Percentiles rank a stretch among this genome's conserved stretches.
Evolutionary conservation across 805 yeast species (phyloP).

Genomic region (Wickerhamomyces queroliae): DNA sequence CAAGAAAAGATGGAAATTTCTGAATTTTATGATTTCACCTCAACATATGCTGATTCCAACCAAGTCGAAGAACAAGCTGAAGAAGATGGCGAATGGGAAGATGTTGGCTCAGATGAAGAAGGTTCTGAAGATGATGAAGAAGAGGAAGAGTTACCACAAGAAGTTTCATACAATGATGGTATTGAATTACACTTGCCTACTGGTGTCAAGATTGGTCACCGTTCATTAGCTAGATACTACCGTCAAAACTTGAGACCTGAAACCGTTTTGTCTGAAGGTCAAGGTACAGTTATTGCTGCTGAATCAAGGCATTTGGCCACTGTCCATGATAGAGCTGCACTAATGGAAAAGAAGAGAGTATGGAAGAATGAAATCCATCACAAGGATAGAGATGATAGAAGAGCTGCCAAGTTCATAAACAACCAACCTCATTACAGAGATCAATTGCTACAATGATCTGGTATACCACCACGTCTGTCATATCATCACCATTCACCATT

Average conservation of each 20-base stretch:
- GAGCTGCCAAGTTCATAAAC: slow-evolving; percentile 75
- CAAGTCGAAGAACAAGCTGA: slow-evolving; percentile 27
- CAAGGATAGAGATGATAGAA: slow-evolving; percentile 40
- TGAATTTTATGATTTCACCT: slow-evolving; percentile 84
- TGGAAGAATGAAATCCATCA: slow-evolving; percentile 62
- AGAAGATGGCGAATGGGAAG: slow-evolving; percentile 28
- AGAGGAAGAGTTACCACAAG: slow-evolving; percentile 32
- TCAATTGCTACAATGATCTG: slow-evolving; percentile 47
- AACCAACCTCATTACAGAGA: slow-evolving; percentile 88
- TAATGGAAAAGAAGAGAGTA: slow-evolving; percentile 48
- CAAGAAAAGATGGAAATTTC: slow-evolving; percentile 83
- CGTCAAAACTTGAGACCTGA: slow-evolving; percentile 68
- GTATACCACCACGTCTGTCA: background rate
- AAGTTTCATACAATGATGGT: slow-evolving; percentile 51
- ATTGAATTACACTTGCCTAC: slow-evolving; percentile 74
- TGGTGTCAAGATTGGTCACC: slow-evolving; percentile 82
- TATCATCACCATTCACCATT: background rate
- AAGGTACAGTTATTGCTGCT: slow-evolving; percentile 81
- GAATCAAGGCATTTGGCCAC: slow-evolving; percentile 53
- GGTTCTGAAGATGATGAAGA: slow-evolving; percentile 32
- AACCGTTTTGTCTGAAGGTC: slow-evolving; percentile 59
- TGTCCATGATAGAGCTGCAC: slow-evolving; percentile 37
- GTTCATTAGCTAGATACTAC: slow-evolving; percentile 74
- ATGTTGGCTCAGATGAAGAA: slow-evolving; percentile 32
- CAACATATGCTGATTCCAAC: slow-evolving; percentile 44